A percentile compares a stretch with the other conserved stretches of the same genome.
Evolutionary conservation across 805 yeast genomes (phyloP).

Genomic region (Teunomyces aglyptinius): DNA sequence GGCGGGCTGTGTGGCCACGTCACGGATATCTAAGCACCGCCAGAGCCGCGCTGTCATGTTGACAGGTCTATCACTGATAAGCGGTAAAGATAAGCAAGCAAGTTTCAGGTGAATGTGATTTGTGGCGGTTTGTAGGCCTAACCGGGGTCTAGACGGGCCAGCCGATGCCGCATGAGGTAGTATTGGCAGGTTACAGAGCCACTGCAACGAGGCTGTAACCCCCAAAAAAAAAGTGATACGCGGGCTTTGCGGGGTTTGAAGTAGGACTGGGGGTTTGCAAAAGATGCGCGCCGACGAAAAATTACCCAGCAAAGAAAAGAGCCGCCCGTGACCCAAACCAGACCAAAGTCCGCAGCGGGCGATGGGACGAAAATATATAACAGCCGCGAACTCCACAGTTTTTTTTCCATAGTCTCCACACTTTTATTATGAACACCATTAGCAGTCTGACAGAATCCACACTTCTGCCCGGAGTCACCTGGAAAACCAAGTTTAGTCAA

Average conservation of each 20-base stretch:
- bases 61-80: no score
- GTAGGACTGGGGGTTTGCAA: background rate
- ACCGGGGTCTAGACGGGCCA: no score
- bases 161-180: no score
- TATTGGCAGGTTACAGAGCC: no score
- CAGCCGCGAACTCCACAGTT: constrained; percentile 2
- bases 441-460: background rate
- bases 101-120: no score
- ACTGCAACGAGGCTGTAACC: no score
- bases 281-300: background rate
- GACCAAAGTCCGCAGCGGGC: constrained; percentile 5
- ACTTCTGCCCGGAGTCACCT: background rate
- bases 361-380: background rate
- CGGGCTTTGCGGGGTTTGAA: background rate
- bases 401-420: background rate
- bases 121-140: no score
- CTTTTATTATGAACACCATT: background rate
- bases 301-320: background rate
- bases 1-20: background rate
- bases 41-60: background rate
- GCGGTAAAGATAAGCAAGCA: no score
- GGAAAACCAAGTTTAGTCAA: background rate
- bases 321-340: background rate
- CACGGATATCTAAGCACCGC: background rate
- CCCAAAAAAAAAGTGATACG: no score